Conservation (phyloP, 116 monocot genomes). For the Phalaenopsis hybrid region DNA sequence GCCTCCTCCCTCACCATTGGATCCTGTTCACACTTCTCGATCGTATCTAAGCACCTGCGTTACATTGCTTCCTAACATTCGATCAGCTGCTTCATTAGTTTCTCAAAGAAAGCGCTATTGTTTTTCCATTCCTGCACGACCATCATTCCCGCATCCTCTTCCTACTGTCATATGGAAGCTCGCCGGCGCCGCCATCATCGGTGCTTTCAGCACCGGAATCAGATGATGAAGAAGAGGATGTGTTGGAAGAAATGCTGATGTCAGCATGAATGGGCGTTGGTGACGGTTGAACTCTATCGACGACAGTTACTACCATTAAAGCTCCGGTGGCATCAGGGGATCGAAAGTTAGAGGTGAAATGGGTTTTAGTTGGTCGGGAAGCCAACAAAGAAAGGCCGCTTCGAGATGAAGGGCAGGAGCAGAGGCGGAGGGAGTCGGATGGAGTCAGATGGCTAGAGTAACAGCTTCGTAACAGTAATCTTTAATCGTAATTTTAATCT, state of each 20-base stretch:
- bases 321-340: too few relatives aligned
- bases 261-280: background rate
- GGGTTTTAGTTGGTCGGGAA: background rate
- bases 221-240: conserved; percentile 14
- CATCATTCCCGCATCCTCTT: too few relatives aligned
- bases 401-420: too few relatives aligned
- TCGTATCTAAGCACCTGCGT: conserved; percentile 48
- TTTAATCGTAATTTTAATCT: too few relatives aligned
- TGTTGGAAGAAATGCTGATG: conserved; percentile 26
- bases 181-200: too few relatives aligned
- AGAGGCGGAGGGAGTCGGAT: too few relatives aligned
- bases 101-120: conserved; percentile 41
- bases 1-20: conserved; percentile 65
- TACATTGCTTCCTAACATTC: conserved; percentile 88
- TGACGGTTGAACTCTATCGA: background rate
- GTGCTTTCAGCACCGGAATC: conserved; percentile 15
- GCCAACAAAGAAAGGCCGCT: too few relatives aligned
- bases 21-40: conserved; percentile 63
- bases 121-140: too few relatives aligned
- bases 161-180: too few relatives aligned
- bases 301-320: background rate
- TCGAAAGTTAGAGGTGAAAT: too few relatives aligned
- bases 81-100: conserved; percentile 81
- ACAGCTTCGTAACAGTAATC: too few relatives aligned
- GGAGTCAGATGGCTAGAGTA: too few relatives aligned